These are phyloP conservation scores for Deakozyma indianensis DNA, from an alignment of 805 yeast genomes.

Conservation along the genomic window DNA sequence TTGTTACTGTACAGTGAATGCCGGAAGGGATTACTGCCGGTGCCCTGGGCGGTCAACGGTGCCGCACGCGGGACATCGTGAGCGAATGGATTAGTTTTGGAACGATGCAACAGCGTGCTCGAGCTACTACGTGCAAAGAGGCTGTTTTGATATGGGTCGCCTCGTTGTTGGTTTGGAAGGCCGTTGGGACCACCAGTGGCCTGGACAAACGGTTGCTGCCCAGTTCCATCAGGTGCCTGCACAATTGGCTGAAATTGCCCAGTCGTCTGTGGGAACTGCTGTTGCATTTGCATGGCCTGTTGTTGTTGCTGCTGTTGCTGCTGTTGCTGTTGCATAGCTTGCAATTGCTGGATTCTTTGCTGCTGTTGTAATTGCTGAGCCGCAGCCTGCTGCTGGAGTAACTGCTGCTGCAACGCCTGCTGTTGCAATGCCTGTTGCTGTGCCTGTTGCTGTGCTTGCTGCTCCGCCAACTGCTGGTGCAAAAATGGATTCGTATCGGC, in stretches of 20 bases:
- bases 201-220: neutral
- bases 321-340: conserved; percentile 7
- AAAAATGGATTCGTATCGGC: conserved; percentile 10
- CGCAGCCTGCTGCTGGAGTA: conserved; percentile 6
- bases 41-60: conserved; percentile 23
- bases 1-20: conserved; percentile 21
- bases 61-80: conserved; percentile 5
- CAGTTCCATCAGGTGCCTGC: too few species aligned
- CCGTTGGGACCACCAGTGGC: neutral
- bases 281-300: conserved; percentile 13
- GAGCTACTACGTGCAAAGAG: neutral
- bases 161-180: neutral
- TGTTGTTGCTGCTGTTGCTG: conserved; percentile 5
- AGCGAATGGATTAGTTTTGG: conserved; percentile 7
- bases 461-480: conserved; percentile 13
- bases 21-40: conserved; percentile 53
- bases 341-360: conserved; percentile 1
- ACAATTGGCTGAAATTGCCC: conserved; percentile 7
- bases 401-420: conserved; percentile 11
- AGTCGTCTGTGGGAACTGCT: conserved; percentile 20
- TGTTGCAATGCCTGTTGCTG: conserved; percentile 13
- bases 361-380: conserved; percentile 10
- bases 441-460: conserved; percentile 9
- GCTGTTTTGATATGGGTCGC: neutral
- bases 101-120: neutral